Evolutionary conservation across 257 asterid species (phyloP), one percentile per base, ranked within the genome.

Genomic region (Petunia axillaris): DNA sequence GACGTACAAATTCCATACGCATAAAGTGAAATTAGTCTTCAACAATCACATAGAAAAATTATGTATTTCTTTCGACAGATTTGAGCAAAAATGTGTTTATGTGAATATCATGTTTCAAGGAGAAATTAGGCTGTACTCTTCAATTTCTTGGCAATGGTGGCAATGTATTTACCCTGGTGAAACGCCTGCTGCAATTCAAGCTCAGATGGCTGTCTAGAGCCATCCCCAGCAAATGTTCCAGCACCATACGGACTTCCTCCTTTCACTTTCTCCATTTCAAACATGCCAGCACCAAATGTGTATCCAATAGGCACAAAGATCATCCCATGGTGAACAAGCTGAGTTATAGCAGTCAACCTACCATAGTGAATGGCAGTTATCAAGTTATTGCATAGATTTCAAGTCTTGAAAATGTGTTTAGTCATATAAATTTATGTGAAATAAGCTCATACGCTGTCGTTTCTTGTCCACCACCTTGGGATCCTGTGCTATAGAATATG

Each of bases 191-290:
- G 85, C 76, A 83, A 4, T 82, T 90, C 92, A 15, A 90, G 91
- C 82, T 88, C 91, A 4, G 91, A 77, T 10, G 91, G 91, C 81
- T 64, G 90, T 75, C 94, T 83, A 0, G 90, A 90, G 40, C 97
- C 95, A 52, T 93, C 95, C 1, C 98, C 97, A 8, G 95, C 97
- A 3, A 16, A 93, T 37, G 98, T 93, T 79, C 98, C 94, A 48
- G 97, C 97, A 6, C 95, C 98, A 15, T 94, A 92, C 1, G 98
- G 98, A 71, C 98, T 94, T 71, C 97, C 98, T 43, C 98, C 98
- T 89, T 92, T 94, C 48, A 94, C 89, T 50, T 89, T 82, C 80
- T 88, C 91, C 89, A 91, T 93, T 75, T 91, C 97, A 75, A 93
- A 91, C 97, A 93, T 93, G 78, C 92, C 93, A 43, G 97, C 91